Evolutionary conservation across 768 basidiomycete species (phyloP).

Genomic region (Galerina marginata): DNA sequence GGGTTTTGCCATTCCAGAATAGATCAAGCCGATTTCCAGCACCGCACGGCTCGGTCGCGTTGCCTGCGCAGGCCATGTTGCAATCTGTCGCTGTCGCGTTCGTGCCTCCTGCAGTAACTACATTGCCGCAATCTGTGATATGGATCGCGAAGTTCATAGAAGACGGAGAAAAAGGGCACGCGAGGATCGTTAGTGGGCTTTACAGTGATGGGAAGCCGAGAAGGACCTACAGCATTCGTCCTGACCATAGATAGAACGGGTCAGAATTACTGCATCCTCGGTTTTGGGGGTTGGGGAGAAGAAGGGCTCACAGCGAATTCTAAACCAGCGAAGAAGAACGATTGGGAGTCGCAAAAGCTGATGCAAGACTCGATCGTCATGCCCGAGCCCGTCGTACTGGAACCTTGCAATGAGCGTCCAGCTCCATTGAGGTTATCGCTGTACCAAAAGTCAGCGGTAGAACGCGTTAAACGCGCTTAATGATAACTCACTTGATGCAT

Average conservation of each 20-base stretch:
- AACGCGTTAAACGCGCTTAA: background rate
- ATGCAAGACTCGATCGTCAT: conserved; percentile 70
- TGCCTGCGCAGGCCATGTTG: conserved; percentile 64
- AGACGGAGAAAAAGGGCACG: background rate
- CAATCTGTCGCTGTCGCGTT: conserved; percentile 58
- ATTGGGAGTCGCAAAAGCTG: conserved; percentile 48
- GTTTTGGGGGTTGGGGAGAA: background rate
- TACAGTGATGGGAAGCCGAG: conserved; percentile 5
- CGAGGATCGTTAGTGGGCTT: background rate
- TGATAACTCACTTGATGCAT: conserved; percentile 61
- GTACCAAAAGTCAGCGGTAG: background rate
- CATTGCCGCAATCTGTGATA: conserved; percentile 66
- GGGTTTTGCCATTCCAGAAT: conserved; percentile 64
- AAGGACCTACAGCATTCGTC: conserved; percentile 36
- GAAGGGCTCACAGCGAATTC: conserved; percentile 51
- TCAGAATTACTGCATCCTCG: no score
- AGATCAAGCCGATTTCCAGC: conserved; percentile 63
- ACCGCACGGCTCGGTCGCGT: conserved; percentile 63
- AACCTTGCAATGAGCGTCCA: conserved; percentile 62
- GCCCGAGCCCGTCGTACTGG: conserved; percentile 44
- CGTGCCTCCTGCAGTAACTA: conserved; percentile 49
- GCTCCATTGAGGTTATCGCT: conserved; percentile 56
- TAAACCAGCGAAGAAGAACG: conserved; percentile 69
- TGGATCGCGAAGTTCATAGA: conserved; percentile 8
- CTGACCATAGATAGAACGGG: conserved; percentile 14